phyloP scores from a whole-genome alignment of 176 grass and related monocot species.

The Neostapfia colusana region DNA sequence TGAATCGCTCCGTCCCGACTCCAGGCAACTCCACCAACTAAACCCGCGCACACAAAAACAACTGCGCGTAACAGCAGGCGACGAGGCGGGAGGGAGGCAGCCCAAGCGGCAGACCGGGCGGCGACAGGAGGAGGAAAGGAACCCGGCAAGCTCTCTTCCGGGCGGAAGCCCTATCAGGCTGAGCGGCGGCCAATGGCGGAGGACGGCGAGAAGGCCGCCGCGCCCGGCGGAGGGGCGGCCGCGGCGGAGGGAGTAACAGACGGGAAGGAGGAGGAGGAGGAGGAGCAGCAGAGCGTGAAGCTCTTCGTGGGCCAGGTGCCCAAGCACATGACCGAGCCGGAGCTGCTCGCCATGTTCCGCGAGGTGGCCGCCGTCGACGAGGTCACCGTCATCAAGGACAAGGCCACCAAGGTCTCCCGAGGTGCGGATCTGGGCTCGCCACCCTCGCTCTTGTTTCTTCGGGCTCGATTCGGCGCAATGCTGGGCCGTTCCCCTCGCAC shows the following conservation, averaged over 20 bases:
- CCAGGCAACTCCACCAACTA: constrained; percentile 28
- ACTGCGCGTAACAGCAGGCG: constrained; percentile 27
- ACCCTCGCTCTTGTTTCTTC: not conserved
- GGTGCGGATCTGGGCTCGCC: constrained; percentile 59
- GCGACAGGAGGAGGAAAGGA: not conserved
- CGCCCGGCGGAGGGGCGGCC: not conserved
- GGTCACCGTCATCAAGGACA: constrained; percentile 97
- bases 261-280: not conserved
- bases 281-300: constrained; percentile 69
- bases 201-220: constrained; percentile 29
- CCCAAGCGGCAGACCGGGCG: not conserved
- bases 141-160: not conserved
- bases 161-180: constrained; percentile 32
- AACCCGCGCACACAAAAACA: constrained; percentile 38
- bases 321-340: constrained; percentile 68
- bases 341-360: constrained; percentile 76
- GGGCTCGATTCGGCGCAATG: constrained; percentile 36
- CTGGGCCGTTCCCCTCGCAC: constrained; percentile 5
- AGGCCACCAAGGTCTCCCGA: constrained; percentile 87
- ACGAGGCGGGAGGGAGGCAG: constrained; percentile 9
- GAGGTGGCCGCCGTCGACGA: constrained; percentile 85
- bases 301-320: constrained; percentile 85
- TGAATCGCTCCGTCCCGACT: constrained; percentile 40
- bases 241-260: not conserved
- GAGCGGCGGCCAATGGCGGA: constrained; percentile 46